These are phyloP conservation scores for Calonectria hongkongensis DNA, from an alignment of 2,329 filamentous ascomycete species.

Conservation along the genomic window DNA sequence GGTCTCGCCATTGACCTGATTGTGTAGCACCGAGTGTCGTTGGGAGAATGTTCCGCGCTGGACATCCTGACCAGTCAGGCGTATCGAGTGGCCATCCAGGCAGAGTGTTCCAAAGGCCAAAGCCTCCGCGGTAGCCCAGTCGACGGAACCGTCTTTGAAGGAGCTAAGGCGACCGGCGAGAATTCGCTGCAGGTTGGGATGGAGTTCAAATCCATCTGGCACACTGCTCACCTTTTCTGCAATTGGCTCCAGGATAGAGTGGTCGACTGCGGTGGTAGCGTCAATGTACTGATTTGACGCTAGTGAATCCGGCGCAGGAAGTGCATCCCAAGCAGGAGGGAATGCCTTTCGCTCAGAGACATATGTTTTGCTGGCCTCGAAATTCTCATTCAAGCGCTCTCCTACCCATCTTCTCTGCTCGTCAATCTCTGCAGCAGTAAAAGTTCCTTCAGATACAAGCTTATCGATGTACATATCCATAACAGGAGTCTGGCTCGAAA, in stretches of 20 bases:
- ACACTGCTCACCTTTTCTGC: slow-evolving; percentile 84
- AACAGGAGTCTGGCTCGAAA: slow-evolving; percentile 86
- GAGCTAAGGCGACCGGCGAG: slow-evolving; percentile 90
- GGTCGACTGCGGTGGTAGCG: slow-evolving; percentile 86
- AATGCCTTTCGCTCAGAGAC: slow-evolving; percentile 96
- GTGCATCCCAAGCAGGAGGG: slow-evolving; percentile 97
- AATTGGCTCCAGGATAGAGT: slow-evolving; percentile 84
- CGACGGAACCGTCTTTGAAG: slow-evolving; percentile 91
- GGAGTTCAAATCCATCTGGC: slow-evolving; percentile 89
- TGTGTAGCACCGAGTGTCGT: slow-evolving; percentile 95
- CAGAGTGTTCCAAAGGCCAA: slow-evolving; percentile 94
- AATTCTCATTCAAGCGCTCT: slow-evolving; percentile 98
- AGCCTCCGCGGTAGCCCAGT: slow-evolving; percentile 97
- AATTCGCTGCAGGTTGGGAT: slow-evolving; percentile 97
- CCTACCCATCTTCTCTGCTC: slow-evolving; percentile 99
- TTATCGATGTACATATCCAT: slow-evolving; percentile 93
- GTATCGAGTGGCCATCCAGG: slow-evolving; percentile 93
- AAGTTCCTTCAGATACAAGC: slow-evolving; percentile 91
- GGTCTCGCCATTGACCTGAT: slow-evolving; percentile 93
- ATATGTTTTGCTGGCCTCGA: slow-evolving; percentile 96
- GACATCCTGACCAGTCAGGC: slow-evolving; percentile 97
- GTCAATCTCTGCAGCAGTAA: slow-evolving; percentile 96
- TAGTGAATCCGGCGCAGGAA: slow-evolving; percentile 97
- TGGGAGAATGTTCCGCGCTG: slow-evolving; percentile 99
- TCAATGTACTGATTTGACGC: slow-evolving; percentile 95